Evolutionary conservation across 2,329 filamentous ascomycete species (phyloP), one percentile per base, ranked within the genome.

Genomic region (Nemania abortiva): DNA sequence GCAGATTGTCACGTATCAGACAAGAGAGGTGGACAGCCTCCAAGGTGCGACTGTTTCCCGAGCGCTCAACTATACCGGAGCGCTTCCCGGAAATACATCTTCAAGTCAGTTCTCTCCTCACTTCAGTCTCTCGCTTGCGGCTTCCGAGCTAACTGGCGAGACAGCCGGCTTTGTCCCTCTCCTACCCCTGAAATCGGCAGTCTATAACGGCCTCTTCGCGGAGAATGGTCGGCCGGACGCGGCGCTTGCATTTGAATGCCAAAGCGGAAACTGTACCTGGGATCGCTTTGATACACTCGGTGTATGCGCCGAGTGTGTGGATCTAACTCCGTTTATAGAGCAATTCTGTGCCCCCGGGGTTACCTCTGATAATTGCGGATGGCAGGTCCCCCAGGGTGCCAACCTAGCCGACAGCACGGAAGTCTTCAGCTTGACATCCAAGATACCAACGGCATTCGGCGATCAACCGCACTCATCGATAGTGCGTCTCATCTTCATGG

Each of bases 121-220:
- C 13, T 15, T 15, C 15, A 13, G 52, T 6, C 11, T 49, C 4
- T 27, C 29, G 29, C 24, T 15, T 27, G 18, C 20, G 29, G 11
- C 11, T 55, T 6, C 0, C 0, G 27, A 47, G 2, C 13, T 56
- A 20, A 53, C 39, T 53, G 45, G 69, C 22, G 59, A 54, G 6
- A 39, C 59, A 66, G 76, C 76, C 6, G 75, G 75, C 1, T 79
- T 77, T 18, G 77, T 80, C 0, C 78, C 78, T 0, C 75, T 79
- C 22, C 65, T 80, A 18, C 76, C 78, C 1, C 72, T 80, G 53
- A 80, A 80, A 57, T 75, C 78, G 1, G 77, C 77, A 2, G 78
- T 80, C 6, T 80, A 80, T 58, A 78, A 79, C 54, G 78, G 78
- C 6, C 74, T 80, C 4, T 80, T 80, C 45, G 77, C 78, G 11